A percentile compares a stretch with the other conserved stretches of the same genome.
Evolutionary conservation across 1,284 basidiomycete species (phyloP).

Genomic region (Rugosomyces carneus): DNA sequence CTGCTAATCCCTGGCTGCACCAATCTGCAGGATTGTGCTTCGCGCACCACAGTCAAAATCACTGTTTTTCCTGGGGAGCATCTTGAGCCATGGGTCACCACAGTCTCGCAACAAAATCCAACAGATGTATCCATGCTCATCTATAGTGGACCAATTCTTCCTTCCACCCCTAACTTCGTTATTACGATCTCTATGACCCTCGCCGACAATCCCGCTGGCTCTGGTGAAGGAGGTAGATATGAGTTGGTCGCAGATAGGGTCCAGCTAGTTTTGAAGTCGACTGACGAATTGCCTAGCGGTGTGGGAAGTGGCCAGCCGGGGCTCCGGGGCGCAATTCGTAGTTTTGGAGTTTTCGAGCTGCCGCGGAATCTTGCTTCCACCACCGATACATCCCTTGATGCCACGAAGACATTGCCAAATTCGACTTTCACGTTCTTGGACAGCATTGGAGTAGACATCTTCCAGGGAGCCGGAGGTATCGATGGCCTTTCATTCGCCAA

Average conservation of each 20-base stretch:
- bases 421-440: conserved; percentile 70
- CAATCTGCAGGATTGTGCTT: conserved; percentile 72
- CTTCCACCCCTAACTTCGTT: conserved; percentile 65
- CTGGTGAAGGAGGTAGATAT: conserved; percentile 60
- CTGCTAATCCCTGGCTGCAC: conserved; percentile 85
- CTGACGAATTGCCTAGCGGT: conserved; percentile 36
- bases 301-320: conserved; percentile 20
- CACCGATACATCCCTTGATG: conserved; percentile 36
- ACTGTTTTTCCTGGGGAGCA: conserved; percentile 76
- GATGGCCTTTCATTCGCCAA: conserved; percentile 28
- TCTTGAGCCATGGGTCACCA: conserved; percentile 57
- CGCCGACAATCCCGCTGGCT: conserved; percentile 52
- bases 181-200: conserved; percentile 72
- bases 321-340: conserved; percentile 29
- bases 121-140: conserved; percentile 59
- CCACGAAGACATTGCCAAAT: conserved; percentile 58
- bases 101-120: conserved; percentile 69
- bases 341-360: conserved; percentile 82
- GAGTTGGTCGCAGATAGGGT: conserved; percentile 80
- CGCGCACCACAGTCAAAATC: conserved; percentile 79
- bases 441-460: conserved; percentile 52
- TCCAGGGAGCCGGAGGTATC: conserved; percentile 46
- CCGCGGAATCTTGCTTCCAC: conserved; percentile 37
- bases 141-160: conserved; percentile 80
- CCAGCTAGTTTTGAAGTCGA: conserved; percentile 66